Evolutionary conservation across 371 early-diverging fungal genomes (phyloP).

Genomic region (Haplosporangium sp.): DNA sequence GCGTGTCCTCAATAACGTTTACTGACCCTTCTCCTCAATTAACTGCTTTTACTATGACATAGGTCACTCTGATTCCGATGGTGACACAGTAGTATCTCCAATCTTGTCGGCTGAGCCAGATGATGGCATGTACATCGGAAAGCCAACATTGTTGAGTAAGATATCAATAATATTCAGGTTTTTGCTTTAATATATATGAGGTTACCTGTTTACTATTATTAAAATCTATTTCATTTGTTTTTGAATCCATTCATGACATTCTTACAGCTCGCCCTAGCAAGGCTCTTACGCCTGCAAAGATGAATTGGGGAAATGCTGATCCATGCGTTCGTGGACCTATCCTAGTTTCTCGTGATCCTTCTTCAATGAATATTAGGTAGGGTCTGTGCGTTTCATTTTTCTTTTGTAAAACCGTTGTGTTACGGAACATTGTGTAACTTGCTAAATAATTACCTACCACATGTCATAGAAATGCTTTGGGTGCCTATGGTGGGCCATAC

Average conservation of each 20-base stretch:
- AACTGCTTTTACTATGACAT: not conserved
- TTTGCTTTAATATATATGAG: too few species aligned
- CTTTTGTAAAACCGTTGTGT: too few species aligned
- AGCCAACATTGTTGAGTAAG: conserved; percentile 30
- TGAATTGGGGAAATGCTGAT: conserved; percentile 86
- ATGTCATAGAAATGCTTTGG: conserved; percentile 83
- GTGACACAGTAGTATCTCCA: conserved; percentile 25
- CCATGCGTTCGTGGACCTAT: conserved; percentile 89
- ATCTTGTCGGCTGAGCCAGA: conserved; percentile 3
- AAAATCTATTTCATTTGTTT: too few species aligned
- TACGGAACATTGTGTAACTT: not conserved
- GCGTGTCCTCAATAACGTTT: not conserved
- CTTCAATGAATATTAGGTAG: conserved; percentile 79
- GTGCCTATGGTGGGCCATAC: conserved; percentile 96
- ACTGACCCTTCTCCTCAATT: not conserved
- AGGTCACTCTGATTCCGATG: conserved; percentile 46
- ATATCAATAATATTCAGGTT: not conserved
- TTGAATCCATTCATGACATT: too few species aligned
- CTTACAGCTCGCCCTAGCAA: conserved; percentile 24
- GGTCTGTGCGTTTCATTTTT: not conserved
- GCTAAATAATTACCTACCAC: too few species aligned
- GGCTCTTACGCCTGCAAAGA: conserved; percentile 84
- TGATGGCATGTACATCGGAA: conserved; percentile 9
- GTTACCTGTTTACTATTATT: too few species aligned
- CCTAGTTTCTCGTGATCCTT: conserved; percentile 84